A percentile compares a stretch with the other conserved stretches of the same genome.
These are phyloP conservation scores for Catunica adiposa DNA, from an alignment of 2,329 filamentous ascomycete species.

Conservation along the genomic window DNA sequence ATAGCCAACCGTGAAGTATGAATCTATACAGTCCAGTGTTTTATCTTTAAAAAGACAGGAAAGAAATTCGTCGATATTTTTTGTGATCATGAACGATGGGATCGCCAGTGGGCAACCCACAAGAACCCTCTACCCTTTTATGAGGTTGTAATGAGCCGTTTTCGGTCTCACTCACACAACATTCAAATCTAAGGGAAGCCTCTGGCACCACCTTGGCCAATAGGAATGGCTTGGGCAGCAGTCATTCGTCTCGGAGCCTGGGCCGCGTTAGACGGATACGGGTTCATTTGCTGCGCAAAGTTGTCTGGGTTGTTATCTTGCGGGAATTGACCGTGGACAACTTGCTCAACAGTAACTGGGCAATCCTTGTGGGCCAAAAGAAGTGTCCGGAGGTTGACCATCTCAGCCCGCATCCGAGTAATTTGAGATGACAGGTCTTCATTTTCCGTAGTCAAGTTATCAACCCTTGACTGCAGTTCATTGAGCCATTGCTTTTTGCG, in stretches of 20 bases:
- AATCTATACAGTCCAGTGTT: too few relatives aligned
- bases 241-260: conserved; percentile 10
- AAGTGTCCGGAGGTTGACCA: conserved; percentile 85
- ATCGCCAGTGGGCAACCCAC: too few relatives aligned
- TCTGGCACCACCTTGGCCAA: conserved; percentile 1
- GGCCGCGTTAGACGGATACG: conserved; percentile 23
- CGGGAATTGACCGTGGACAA: conserved; percentile 25
- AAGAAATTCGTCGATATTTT: too few relatives aligned
- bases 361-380: conserved; percentile 93
- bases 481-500: conserved; percentile 98
- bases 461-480: conserved; percentile 86
- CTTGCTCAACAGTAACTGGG: conserved; percentile 73
- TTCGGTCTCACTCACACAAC: too few relatives aligned
- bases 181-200: not conserved
- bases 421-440: conserved; percentile 74
- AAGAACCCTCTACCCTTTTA: too few relatives aligned
- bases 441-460: conserved; percentile 82
- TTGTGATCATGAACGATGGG: too few relatives aligned
- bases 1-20: too few relatives aligned
- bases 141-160: too few relatives aligned
- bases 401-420: conserved; percentile 71
- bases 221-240: conserved; percentile 10
- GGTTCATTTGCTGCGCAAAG: conserved; percentile 39
- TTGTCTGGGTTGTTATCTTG: conserved; percentile 37
- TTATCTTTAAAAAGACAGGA: too few relatives aligned